These are phyloP conservation scores for Daldinia sp. DNA, from an alignment of 2,329 filamentous ascomycete species.

Conservation along the genomic window DNA sequence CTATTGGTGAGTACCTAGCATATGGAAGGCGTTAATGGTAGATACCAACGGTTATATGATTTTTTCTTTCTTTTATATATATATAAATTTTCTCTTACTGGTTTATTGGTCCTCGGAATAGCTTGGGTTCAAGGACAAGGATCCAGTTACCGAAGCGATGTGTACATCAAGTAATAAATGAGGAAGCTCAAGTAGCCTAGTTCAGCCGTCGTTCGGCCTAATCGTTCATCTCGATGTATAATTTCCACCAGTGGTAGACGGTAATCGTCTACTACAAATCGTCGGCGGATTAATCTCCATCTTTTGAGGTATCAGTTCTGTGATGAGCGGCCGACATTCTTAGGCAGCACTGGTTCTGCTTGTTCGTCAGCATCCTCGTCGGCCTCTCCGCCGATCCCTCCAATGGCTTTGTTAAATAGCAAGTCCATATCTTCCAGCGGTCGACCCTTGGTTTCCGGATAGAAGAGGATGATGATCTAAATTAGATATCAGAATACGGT, in stretches of 20 bases:
- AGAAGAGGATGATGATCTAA: constrained; percentile 44
- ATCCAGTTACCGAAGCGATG: background rate
- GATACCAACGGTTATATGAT: constrained; percentile 39
- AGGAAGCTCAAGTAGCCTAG: background rate
- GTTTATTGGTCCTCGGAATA: background rate
- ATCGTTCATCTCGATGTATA: background rate
- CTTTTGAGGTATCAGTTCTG: constrained; percentile 7
- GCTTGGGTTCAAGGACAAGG: background rate
- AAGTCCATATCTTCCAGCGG: constrained; percentile 44
- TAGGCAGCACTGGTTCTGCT: constrained; percentile 30
- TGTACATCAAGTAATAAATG: background rate
- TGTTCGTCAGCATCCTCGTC: constrained; percentile 34
- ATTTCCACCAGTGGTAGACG: background rate
- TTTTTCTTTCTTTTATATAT: constrained; percentile 26
- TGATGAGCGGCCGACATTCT: constrained; percentile 17
- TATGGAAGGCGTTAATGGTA: constrained; percentile 37
- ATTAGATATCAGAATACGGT: background rate
- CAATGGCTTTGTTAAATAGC: constrained; percentile 32
- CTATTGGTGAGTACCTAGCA: constrained; percentile 33
- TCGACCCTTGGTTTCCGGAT: constrained; percentile 43
- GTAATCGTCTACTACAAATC: background rate
- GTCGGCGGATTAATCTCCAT: background rate
- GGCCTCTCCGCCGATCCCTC: constrained; percentile 7
- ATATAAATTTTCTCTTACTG: background rate
- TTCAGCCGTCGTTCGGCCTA: background rate